Base-by-base conservation (phyloP, 23 red algal genomes). In the Gracilaria gracilis region DNA sequence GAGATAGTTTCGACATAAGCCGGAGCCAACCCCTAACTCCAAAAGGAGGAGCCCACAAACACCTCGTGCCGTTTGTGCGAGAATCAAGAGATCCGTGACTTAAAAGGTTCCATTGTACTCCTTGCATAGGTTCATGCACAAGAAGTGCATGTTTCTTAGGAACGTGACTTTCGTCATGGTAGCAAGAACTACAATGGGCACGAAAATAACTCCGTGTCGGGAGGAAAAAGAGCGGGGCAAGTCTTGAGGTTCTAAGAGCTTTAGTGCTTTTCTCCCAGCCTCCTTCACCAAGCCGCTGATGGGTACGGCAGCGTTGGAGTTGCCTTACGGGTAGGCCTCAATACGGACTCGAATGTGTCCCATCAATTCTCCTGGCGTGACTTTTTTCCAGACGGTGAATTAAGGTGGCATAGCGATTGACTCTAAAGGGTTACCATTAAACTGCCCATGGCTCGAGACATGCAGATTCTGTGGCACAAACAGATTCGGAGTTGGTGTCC, bases 291-390 rank as follows among this genome's bases (percentile, higher is more conserved):
- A 11, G 11, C 42, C 42, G 42, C 72, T 11, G 72, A 48, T 77
- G 42, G 9, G 72, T 48, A 13, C 42, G 9, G 20, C 21, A 25
- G 27, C 72, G 39, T 50, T 14, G 46, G 39, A 51, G 40, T 77
- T 77, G 72, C 19, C 64, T 28, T 36, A 46, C 11, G 42, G 42
- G 11, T 11, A 46, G 42, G 42, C 42, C 42, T 46, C 5, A 4
- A 7, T 46, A 20, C 4, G 64, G 64, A 69, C 64, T 69, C 64
- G 64, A 69, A 69, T 36, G 64, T 69, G 64, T 69, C 64, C 32
- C 31, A 17, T 36, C 27, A 62, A 62, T 62, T 62, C 59, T 62
- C 59, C 13, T 37, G 64, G 64, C 64, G 64, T 69, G 64, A 69
- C 64, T 34, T 16, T 20, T 3, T 37, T 37, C 31, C 32, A 37